These are phyloP conservation scores for Lentinula sp. DNA, from an alignment of 768 basidiomycete species.

Conservation along the genomic window DNA sequence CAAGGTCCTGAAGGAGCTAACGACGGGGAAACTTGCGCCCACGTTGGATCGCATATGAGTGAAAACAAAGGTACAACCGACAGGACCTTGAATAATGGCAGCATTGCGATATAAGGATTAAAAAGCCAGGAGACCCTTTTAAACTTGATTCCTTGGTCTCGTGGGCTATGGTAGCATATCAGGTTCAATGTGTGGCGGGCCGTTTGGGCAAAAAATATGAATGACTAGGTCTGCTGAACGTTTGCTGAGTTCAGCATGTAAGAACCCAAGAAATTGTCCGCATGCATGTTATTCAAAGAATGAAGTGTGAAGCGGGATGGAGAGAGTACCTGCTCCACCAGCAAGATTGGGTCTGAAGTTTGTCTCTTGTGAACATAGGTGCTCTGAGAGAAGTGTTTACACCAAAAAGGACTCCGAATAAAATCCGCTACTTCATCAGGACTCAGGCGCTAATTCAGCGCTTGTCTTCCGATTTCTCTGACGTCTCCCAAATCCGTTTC, in stretches of 20 bases:
- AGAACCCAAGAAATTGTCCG: no score
- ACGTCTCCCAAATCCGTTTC: no score
- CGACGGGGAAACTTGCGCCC: background rate
- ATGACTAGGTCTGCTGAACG: background rate
- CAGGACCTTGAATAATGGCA: background rate
- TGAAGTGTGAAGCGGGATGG: no score
- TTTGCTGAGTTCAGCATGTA: background rate
- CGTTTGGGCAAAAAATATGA: background rate
- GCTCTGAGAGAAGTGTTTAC: no score
- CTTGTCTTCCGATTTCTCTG: no score
- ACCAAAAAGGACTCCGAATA: no score
- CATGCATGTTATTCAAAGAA: no score
- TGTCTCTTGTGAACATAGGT: no score
- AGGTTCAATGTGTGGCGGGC: background rate
- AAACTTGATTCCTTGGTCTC: background rate
- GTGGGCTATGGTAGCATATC: background rate
- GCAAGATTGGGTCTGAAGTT: no score
- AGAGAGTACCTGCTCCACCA: no score
- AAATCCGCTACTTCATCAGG: no score
- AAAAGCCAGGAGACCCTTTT: background rate
- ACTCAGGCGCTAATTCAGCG: no score
- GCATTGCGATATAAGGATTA: background rate
- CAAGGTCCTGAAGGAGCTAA: constrained; percentile 43
- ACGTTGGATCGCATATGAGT: background rate
- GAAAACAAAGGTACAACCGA: background rate